Percentiles rank a stretch among this genome's conserved stretches.
Evolutionary conservation across 345 rosid genomes (phyloP).

Genomic region (Populus tremula): DNA sequence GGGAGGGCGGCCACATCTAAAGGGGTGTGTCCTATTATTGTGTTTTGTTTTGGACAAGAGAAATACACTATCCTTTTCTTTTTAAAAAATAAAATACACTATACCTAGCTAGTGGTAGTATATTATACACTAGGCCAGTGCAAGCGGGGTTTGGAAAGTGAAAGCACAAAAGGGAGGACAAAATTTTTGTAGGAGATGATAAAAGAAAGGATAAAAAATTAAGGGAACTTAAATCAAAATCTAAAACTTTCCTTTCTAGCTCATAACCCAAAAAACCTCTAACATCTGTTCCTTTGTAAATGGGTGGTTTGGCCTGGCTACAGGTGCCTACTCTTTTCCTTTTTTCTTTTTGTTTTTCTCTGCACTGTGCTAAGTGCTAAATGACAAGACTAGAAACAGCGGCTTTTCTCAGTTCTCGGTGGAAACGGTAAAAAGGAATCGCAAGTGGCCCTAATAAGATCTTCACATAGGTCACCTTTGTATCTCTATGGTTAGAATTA

Average conservation of each 20-base stretch:
- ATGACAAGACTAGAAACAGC: slow-evolving; percentile 60
- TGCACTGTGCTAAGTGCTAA: slow-evolving; percentile 40
- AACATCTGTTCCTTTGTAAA: slow-evolving; percentile 22
- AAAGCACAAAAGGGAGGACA: background rate
- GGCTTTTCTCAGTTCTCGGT: slow-evolving; percentile 37
- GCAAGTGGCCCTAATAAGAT: background rate
- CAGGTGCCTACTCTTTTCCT: background rate
- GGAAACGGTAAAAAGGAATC: slow-evolving; percentile 18
- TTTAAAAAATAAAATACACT: background rate
- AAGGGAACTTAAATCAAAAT: slow-evolving; percentile 8
- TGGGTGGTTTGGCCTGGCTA: slow-evolving; percentile 12
- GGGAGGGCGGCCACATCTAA: background rate
- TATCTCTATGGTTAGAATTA: background rate
- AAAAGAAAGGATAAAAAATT: slow-evolving; percentile 14
- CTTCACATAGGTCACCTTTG: background rate
- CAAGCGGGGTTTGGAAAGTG: background rate
- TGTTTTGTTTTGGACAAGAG: background rate
- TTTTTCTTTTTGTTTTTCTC: slow-evolving; percentile 13
- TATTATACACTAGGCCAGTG: background rate
- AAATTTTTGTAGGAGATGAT: background rate
- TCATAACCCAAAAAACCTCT: slow-evolving; percentile 28
- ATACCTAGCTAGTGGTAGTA: background rate
- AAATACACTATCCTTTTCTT: background rate
- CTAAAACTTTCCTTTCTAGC: slow-evolving; percentile 12
- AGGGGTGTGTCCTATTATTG: background rate